A percentile compares a stretch with the other conserved stretches of the same genome.
Evolutionary conservation across 306 rosid genomes (phyloP).

Genomic region (Betula pendula): DNA sequence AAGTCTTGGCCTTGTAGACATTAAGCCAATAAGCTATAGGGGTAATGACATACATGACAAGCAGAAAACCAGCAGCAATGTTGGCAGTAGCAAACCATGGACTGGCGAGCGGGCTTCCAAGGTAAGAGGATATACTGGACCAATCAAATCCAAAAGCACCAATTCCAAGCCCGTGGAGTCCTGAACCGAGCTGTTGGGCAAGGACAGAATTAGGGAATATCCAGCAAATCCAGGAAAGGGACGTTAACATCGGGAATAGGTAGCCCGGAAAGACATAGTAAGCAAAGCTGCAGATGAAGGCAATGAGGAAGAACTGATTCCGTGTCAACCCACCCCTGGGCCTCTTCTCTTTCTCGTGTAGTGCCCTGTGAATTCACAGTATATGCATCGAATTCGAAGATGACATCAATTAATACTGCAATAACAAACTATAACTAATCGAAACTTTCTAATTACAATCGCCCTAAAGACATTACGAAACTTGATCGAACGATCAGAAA

Average conservation of each 20-base stretch:
- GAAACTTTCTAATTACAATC: neutral
- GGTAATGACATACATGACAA: slow-evolving; percentile 53
- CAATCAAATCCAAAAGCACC: slow-evolving; percentile 75
- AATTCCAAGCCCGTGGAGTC: slow-evolving; percentile 76
- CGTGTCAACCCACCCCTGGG: slow-evolving; percentile 53
- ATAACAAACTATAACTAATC: neutral
- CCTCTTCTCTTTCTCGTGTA: slow-evolving; percentile 76
- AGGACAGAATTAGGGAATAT: slow-evolving; percentile 61
- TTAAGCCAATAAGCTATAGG: slow-evolving; percentile 68
- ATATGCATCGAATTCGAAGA: too few species aligned
- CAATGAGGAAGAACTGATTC: slow-evolving; percentile 68
- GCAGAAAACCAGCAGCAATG: slow-evolving; percentile 64
- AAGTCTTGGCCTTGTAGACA: slow-evolving; percentile 59
- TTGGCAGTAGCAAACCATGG: slow-evolving; percentile 95
- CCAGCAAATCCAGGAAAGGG: slow-evolving; percentile 82
- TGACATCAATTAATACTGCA: neutral
- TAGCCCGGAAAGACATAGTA: slow-evolving; percentile 80
- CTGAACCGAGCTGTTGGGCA: slow-evolving; percentile 79
- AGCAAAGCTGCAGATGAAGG: slow-evolving; percentile 69
- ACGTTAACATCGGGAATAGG: slow-evolving; percentile 69
- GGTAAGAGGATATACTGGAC: slow-evolving; percentile 77
- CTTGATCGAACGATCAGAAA: neutral
- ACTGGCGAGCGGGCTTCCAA: slow-evolving; percentile 81
- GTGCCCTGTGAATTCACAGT: slow-evolving; percentile 57
- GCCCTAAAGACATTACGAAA: neutral